Conservation (phyloP, 768 basidiomycete genomes). For the Kwoniella botswanensis region DNA sequence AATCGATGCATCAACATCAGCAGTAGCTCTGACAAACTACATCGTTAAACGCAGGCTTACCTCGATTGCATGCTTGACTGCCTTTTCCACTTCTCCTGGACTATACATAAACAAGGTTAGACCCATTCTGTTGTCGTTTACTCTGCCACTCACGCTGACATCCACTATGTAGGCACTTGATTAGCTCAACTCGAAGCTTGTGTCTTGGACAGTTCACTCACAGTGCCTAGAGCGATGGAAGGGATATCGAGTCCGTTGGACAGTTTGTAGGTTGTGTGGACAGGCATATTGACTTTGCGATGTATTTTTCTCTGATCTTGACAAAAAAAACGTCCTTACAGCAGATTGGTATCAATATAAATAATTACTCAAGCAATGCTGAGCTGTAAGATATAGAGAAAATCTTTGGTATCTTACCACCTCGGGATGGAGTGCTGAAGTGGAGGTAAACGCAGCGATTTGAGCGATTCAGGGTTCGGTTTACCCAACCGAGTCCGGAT, state of each 20-base stretch:
- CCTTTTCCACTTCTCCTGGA: conserved; percentile 51
- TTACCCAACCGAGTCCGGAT: too few relatives aligned
- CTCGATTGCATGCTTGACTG: conserved; percentile 53
- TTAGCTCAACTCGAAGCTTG: background rate
- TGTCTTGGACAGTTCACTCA: conserved; percentile 24
- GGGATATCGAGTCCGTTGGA: conserved; percentile 68
- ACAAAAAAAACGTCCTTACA: background rate
- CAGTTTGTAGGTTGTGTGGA: conserved; percentile 44
- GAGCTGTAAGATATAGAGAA: too few relatives aligned
- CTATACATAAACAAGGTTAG: background rate
- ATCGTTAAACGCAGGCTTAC: conserved; percentile 21
- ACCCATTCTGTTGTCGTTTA: background rate
- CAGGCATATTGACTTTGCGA: conserved; percentile 3
- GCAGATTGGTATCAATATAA: too few relatives aligned
- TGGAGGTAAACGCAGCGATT: too few relatives aligned
- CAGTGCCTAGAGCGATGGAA: conserved; percentile 69
- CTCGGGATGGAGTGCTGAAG: too few relatives aligned
- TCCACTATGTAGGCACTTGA: conserved; percentile 1
- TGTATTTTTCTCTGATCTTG: background rate
- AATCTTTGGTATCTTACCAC: too few relatives aligned
- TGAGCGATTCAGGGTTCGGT: too few relatives aligned
- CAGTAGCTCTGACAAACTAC: background rate
- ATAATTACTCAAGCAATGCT: too few relatives aligned
- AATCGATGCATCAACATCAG: background rate
- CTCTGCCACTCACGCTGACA: background rate